Conservation (phyloP, 805 yeast genomes). For the Sugiyamaella lignohabitans region DNA sequence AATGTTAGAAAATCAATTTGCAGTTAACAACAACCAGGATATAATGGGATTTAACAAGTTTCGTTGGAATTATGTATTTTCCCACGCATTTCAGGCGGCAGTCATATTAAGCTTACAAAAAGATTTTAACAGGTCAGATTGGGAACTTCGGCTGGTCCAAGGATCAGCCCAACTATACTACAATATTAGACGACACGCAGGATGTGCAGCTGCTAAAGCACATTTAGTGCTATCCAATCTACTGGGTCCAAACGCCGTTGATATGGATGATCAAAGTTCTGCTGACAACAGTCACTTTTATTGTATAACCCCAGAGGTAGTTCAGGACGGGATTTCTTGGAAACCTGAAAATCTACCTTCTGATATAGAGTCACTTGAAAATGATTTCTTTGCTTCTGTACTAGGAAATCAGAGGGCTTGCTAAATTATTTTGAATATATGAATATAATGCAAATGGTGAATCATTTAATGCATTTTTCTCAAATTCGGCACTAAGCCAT, state of each 20-base stretch:
- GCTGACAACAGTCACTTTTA: background rate
- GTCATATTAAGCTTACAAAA: slow-evolving; percentile 8
- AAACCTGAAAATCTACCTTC: slow-evolving; percentile 4
- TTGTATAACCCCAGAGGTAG: background rate
- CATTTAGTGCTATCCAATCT: slow-evolving; percentile 9
- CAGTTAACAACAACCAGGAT: slow-evolving; percentile 4
- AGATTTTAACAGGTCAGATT: background rate
- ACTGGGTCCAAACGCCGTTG: background rate
- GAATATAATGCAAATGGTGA: too few relatives aligned
- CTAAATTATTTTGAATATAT: too few relatives aligned
- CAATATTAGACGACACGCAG: slow-evolving; percentile 7
- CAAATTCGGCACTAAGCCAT: too few relatives aligned
- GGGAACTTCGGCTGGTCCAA: slow-evolving; percentile 6
- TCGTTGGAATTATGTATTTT: slow-evolving; percentile 14
- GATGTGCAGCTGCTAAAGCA: slow-evolving; percentile 15
- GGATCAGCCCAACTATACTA: slow-evolving; percentile 4
- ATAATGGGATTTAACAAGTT: slow-evolving; percentile 6
- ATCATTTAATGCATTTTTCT: too few relatives aligned
- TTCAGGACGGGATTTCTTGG: background rate
- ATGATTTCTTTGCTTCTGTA: slow-evolving; percentile 10
- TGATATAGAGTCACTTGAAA: slow-evolving; percentile 5
- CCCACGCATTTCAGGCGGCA: slow-evolving; percentile 13
- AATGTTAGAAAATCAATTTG: slow-evolving; percentile 12
- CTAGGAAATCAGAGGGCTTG: slow-evolving; percentile 31
- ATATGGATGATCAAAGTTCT: background rate